A percentile compares a stretch with the other conserved stretches of the same genome.
Evolutionary conservation across 257 asterid genomes (phyloP).

Genomic region (Anisodus tanguticus): DNA sequence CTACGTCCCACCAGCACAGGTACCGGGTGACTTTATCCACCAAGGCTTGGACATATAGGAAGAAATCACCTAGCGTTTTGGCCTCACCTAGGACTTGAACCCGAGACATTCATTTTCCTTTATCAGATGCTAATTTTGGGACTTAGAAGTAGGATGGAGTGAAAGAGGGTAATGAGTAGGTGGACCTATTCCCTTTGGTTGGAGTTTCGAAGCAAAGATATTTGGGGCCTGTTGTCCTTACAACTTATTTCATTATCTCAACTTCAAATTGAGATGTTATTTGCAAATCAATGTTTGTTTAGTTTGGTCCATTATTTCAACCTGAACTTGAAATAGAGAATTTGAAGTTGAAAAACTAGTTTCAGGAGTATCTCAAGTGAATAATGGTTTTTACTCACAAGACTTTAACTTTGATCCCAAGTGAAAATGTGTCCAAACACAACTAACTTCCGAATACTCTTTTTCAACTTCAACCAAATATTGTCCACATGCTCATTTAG

Average conservation of each 20-base stretch:
- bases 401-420: not conserved
- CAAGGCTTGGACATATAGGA: too few relatives aligned
- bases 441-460: not conserved
- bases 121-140: constrained; percentile 10
- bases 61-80: too few relatives aligned
- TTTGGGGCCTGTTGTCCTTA: not conserved
- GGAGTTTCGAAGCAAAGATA: not conserved
- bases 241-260: not conserved
- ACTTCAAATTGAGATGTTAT: constrained; percentile 12
- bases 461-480: constrained; percentile 18
- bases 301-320: constrained; percentile 2
- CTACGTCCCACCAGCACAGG: too few relatives aligned
- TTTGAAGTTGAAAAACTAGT: constrained; percentile 8
- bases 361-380: constrained; percentile 5
- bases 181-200: constrained; percentile 17
- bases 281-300: not conserved
- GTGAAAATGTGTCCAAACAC: not conserved
- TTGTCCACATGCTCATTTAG: not conserved
- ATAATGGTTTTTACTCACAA: not conserved
- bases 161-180: constrained; percentile 15
- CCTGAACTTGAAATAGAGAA: constrained; percentile 2
- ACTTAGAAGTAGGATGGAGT: not conserved
- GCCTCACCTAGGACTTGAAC: too few relatives aligned
- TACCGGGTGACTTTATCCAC: too few relatives aligned
- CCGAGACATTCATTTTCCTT: not conserved